phyloP scores from a whole-genome alignment of 2,329 filamentous ascomycete species.

The Chaetomium sp. region DNA sequence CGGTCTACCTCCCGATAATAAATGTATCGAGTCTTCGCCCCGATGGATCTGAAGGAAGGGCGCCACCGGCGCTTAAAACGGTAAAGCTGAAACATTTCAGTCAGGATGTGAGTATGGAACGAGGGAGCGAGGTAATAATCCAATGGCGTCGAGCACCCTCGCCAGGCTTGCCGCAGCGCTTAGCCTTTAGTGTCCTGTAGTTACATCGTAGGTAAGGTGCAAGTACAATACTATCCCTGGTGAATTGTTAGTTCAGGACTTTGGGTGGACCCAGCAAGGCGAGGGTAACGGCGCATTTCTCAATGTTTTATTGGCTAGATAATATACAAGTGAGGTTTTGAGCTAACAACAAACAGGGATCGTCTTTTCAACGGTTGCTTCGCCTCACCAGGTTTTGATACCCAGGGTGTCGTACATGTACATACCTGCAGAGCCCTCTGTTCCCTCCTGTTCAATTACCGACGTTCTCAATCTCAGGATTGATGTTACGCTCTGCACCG shows the following conservation, averaged over 20 bases:
- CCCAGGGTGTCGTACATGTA: not conserved
- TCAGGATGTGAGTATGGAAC: not conserved
- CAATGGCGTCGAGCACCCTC: not conserved
- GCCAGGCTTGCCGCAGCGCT: not conserved
- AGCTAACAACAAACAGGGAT: too few species aligned
- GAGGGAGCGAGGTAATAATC: not conserved
- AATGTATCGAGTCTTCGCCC: not conserved
- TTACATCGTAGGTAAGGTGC: not conserved
- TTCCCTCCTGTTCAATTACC: not conserved
- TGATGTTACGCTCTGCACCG: not conserved
- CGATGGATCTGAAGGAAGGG: not conserved
- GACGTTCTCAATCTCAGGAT: not conserved
- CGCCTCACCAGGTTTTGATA: too few species aligned
- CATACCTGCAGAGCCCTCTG: not conserved
- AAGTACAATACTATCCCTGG: not conserved
- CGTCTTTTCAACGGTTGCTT: too few species aligned
- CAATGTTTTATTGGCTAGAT: too few species aligned
- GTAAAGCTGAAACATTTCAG: not conserved
- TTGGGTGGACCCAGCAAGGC: too few species aligned
- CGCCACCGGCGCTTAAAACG: not conserved
- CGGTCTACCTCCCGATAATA: not conserved
- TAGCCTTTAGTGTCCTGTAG: not conserved
- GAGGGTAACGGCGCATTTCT: too few species aligned
- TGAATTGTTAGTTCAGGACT: too few species aligned
- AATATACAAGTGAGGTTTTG: too few species aligned